Evolutionary conservation across 163 green algal species (phyloP).

Genomic region (Scenedesmus sp.): DNA sequence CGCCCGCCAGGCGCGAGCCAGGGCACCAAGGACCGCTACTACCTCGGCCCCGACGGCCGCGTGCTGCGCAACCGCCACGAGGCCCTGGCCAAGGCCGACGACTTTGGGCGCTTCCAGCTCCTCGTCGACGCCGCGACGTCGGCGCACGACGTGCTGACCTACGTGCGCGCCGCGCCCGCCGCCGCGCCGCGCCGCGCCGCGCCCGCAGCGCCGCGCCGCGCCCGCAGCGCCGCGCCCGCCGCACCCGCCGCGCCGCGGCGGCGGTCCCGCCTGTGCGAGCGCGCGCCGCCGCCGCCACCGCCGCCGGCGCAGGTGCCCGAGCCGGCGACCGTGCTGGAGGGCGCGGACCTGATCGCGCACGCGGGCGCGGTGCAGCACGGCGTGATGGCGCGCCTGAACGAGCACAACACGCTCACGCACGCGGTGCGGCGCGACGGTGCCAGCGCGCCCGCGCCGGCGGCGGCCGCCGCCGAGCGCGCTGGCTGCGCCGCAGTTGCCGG

Average conservation of each 20-base stretch:
- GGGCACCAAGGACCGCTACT: slow-evolving; percentile 37
- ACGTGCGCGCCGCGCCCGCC: no score
- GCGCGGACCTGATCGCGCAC: neutral
- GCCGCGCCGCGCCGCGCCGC: no score
- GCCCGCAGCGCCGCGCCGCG: no score
- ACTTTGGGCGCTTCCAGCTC: slow-evolving; percentile 10
- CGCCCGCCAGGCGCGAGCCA: slow-evolving; percentile 17
- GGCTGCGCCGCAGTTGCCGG: no score
- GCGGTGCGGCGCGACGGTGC: neutral
- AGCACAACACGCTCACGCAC: slow-evolving; percentile 8
- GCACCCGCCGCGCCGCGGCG: no score
- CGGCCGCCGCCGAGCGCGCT: no score
- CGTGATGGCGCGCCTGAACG: slow-evolving; percentile 11
- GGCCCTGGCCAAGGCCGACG: neutral
- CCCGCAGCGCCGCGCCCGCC: no score
- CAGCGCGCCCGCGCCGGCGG: no score
- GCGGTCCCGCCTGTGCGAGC: no score
- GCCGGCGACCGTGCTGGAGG: neutral
- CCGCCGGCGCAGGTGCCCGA: slow-evolving; percentile 3
- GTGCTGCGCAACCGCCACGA: slow-evolving; percentile 8
- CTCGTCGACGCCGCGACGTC: slow-evolving; percentile 20
- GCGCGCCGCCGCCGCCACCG: neutral
- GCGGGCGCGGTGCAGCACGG: slow-evolving; percentile 2
- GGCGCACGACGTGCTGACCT: no score
- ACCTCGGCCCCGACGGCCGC: slow-evolving; percentile 32